Conservation (phyloP, 2,329 filamentous ascomycete species). For the Claviceps cyperi region DNA sequence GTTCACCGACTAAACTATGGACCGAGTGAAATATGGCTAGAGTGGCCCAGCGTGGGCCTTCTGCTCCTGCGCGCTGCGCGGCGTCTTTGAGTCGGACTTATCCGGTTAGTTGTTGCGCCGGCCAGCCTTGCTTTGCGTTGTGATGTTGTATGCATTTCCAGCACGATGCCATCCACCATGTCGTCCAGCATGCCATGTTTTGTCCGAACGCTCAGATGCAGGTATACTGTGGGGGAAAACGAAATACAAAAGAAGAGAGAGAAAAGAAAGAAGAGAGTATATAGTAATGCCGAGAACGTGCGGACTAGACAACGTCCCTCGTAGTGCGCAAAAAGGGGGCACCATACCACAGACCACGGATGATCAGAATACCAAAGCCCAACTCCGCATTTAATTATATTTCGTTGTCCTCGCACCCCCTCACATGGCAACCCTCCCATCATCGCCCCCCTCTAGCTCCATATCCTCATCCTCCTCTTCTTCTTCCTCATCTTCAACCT, state of each 20-base stretch:
- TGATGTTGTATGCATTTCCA: not conserved
- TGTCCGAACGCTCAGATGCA: not conserved
- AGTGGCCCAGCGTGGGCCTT: too few species aligned
- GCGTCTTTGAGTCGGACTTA: too few species aligned
- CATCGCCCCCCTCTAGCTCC: conserved; percentile 25
- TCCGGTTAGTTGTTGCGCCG: too few species aligned
- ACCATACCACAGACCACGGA: not conserved
- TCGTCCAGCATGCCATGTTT: not conserved
- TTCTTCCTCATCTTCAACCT: conserved; percentile 50
- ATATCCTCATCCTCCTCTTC: conserved; percentile 33
- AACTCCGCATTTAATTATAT: too few species aligned
- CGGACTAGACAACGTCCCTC: not conserved
- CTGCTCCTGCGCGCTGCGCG: too few species aligned
- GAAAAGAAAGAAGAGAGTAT: not conserved
- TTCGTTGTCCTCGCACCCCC: too few species aligned
- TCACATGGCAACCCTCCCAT: conserved; percentile 11
- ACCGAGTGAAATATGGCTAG: too few species aligned
- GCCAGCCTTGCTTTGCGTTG: too few species aligned
- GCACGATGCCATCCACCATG: too few species aligned
- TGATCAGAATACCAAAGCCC: not conserved
- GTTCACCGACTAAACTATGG: too few species aligned
- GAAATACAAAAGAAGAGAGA: not conserved
- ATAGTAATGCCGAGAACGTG: not conserved
- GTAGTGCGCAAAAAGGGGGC: not conserved
- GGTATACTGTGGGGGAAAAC: not conserved